phyloP scores from a whole-genome alignment of 2,329 filamentous ascomycete genomes.

The Sarocladiaceae sp. region DNA sequence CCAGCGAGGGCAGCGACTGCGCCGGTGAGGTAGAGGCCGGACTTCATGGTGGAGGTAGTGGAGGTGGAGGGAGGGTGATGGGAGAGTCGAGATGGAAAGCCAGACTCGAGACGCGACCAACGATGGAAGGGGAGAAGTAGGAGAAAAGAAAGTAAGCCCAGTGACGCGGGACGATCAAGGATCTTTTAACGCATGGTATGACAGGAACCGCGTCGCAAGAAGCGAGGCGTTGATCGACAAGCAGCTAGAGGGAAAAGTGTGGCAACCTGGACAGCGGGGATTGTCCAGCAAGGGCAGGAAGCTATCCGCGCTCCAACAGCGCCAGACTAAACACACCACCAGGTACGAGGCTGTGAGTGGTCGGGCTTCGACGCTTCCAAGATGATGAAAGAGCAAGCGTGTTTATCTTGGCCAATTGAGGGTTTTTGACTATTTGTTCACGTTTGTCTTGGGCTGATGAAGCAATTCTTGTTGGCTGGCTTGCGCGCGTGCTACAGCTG shows the following conservation, averaged over 20 bases:
- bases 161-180: constrained; percentile 1
- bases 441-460: too few species aligned
- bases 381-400: too few species aligned
- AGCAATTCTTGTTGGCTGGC: too few species aligned
- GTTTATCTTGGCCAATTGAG: too few species aligned
- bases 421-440: too few species aligned
- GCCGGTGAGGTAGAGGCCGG: constrained; percentile 16
- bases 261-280: constrained; percentile 2
- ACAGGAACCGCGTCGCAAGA: too few species aligned
- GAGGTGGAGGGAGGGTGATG: neutral
- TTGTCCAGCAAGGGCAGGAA: constrained; percentile 1
- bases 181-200: neutral
- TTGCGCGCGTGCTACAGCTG: too few species aligned
- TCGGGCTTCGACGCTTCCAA: too few species aligned
- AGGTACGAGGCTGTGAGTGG: neutral
- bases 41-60: constrained; percentile 13
- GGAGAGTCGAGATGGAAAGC: neutral
- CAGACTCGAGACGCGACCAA: neutral
- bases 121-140: neutral
- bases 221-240: too few species aligned
- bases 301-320: neutral
- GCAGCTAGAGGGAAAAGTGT: neutral
- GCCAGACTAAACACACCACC: neutral
- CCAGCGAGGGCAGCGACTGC: constrained; percentile 23
- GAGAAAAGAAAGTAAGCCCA: neutral